These are phyloP conservation scores for Lasiodiplodia citricola DNA, from an alignment of 2,329 filamentous ascomycete species.

Conservation along the genomic window DNA sequence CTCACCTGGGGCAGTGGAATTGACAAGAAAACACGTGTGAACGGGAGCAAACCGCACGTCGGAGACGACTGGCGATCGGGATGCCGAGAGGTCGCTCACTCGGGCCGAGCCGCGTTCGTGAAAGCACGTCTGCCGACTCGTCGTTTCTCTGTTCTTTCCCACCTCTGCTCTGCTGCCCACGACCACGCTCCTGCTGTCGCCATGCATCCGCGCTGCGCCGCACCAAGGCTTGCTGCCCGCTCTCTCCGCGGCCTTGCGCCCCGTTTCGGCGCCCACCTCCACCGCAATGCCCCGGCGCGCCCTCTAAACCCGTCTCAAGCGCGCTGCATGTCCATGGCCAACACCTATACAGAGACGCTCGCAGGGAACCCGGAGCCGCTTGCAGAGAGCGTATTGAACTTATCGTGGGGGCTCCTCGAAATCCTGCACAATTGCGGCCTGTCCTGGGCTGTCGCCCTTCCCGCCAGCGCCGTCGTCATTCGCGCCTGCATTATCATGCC, in stretches of 20 bases:
- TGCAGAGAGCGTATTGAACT: background rate
- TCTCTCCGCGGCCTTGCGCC: conserved; percentile 30
- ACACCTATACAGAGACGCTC: conserved; percentile 47
- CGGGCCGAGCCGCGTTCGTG: conserved; percentile 4
- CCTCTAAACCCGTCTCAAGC: conserved; percentile 33
- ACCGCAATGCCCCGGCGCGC: conserved; percentile 36
- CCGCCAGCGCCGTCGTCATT: conserved; percentile 59
- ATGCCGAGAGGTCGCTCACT: background rate
- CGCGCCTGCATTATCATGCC: conserved; percentile 56
- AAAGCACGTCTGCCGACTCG: background rate
- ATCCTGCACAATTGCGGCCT: conserved; percentile 58
- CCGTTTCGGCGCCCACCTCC: conserved; percentile 41
- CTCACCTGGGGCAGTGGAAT: background rate
- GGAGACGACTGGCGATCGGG: background rate
- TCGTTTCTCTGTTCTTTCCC: background rate
- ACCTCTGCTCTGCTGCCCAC: background rate
- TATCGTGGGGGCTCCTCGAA: conserved; percentile 39
- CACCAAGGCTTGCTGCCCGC: conserved; percentile 36
- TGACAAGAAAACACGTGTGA: background rate
- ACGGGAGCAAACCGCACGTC: background rate
- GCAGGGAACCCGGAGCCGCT: conserved; percentile 13
- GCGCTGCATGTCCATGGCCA: conserved; percentile 37
- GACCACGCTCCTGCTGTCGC: background rate
- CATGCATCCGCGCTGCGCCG: conserved; percentile 34
- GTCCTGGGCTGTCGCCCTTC: conserved; percentile 61